Evolutionary conservation across 1,284 basidiomycete species (phyloP), one percentile per base, ranked within the genome.

Genomic region (Trichosporon ovoides): DNA sequence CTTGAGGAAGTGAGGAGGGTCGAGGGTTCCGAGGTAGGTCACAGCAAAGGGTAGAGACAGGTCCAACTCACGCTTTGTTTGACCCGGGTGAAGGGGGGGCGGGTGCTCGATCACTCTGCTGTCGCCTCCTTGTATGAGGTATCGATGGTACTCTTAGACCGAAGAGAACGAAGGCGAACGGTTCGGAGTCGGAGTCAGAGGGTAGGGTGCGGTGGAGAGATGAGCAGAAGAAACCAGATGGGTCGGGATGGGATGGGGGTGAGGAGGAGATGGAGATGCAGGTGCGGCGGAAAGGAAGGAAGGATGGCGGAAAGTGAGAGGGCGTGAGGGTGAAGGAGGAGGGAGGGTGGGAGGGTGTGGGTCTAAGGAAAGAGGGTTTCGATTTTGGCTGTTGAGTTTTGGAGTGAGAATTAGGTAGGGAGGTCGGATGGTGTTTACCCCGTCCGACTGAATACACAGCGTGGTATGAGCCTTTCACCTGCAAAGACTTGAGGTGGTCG

Each of bases 331-430:
- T n/a, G 20, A 12, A 31, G 43, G 14, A 22, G 28, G 43, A 19
- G 9, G 40, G 24, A 14, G 40, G 7, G 18, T 14, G 22, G 22
- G 18, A 46, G 43, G 40, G 38, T 20, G 20, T 46, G 40, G 43
- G 43, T 31, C 28, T 13, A 31, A 22, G 28, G 28, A 48, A 31
- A 48, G 43, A 48, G 43, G 43, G 43, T 48, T 48, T 48, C 43
- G 43, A 48, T 31, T 48, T n/a, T 28, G 43, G 24, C 24, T 28
- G 43, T 28, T 48, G 43, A 22, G 43, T 48, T 31, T 31, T 48
- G 43, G 43, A 31, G 43, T 48, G 43, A 48, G 43, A 48, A 48
- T 16, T n/a, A n/a, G n/a, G n/a, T n/a, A n/a, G n/a, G n/a, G n/a
- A n/a, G n/a, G n/a, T n/a, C n/a, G n/a, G 43, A 7, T 6, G 12